phyloP scores from a whole-genome alignment of 345 rosid genomes.

The Capsella bursapastoris region DNA sequence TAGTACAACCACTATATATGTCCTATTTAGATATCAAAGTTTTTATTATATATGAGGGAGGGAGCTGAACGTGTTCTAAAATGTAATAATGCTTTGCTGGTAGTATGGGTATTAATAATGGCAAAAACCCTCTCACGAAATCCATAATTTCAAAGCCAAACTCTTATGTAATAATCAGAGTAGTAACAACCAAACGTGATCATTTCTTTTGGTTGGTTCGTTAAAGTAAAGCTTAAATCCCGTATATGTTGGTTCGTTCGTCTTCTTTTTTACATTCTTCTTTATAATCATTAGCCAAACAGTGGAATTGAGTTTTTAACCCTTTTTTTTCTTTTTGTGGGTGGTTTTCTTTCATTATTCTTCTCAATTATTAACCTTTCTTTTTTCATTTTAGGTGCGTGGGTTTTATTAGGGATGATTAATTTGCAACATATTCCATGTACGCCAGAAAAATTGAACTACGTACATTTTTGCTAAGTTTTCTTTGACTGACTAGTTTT shows the following conservation, averaged over 20 bases:
- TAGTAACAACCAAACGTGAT: too few species aligned
- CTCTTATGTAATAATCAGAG: too few species aligned
- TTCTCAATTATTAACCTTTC: background rate
- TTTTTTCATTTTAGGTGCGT: constrained; percentile 25
- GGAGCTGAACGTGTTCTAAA: too few species aligned
- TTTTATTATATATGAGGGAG: too few species aligned
- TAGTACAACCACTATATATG: too few species aligned
- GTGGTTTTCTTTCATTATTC: constrained; percentile 38
- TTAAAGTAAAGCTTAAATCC: constrained; percentile 12
- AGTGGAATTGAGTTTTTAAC: constrained; percentile 31
- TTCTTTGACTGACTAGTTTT: background rate
- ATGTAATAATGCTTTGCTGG: too few species aligned
- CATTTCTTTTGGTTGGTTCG: background rate
- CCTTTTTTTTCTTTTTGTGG: background rate
- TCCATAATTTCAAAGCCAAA: too few species aligned
- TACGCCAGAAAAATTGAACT: background rate
- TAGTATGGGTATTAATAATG: too few species aligned
- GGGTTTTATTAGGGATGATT: constrained; percentile 10
- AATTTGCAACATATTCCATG: constrained; percentile 23
- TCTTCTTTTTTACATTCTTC: constrained; percentile 6
- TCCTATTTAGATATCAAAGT: too few species aligned
- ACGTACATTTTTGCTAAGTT: background rate
- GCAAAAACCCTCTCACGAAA: too few species aligned
- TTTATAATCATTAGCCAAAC: constrained; percentile 24
- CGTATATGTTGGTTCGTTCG: background rate